Conservation (phyloP, 2,329 filamentous ascomycete genomes). For the Colletotrichum noveboracense region DNA sequence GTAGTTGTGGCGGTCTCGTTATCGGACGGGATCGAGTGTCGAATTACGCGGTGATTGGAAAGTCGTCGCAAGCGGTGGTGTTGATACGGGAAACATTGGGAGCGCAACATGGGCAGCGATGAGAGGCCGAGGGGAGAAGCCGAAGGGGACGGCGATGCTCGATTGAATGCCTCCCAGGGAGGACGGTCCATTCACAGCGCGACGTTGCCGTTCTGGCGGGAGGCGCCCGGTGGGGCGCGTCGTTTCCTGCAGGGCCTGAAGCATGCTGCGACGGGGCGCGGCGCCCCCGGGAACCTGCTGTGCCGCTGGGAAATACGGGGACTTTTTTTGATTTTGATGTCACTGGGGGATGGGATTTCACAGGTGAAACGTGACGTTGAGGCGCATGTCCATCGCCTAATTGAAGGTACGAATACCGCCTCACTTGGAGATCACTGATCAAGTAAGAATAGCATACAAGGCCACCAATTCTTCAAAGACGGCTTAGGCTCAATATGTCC, state of each 20-base stretch:
- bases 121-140: not conserved
- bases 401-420: not conserved
- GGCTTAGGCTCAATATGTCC: not conserved
- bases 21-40: not conserved
- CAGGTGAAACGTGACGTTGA: not conserved
- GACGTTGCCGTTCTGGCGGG: not conserved
- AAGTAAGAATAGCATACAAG: rapidly evolving
- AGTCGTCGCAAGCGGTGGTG: not conserved
- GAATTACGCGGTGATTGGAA: not conserved
- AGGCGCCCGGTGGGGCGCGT: not conserved
- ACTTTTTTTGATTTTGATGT: not conserved
- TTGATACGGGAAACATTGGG: not conserved
- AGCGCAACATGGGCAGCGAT: not conserved
- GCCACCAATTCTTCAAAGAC: not conserved
- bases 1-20: not conserved
- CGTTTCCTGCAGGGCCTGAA: not conserved
- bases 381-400: not conserved
- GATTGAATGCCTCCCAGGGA: not conserved
- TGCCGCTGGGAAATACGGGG: not conserved
- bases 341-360: not conserved
- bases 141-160: not conserved
- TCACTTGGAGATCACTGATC: too few species aligned
- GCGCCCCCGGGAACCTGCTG: not conserved
- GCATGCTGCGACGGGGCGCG: not conserved
- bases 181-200: not conserved